Conservation (phyloP, 495 filamentous ascomycete genomes). For the Choiromyces venosus region DNA sequence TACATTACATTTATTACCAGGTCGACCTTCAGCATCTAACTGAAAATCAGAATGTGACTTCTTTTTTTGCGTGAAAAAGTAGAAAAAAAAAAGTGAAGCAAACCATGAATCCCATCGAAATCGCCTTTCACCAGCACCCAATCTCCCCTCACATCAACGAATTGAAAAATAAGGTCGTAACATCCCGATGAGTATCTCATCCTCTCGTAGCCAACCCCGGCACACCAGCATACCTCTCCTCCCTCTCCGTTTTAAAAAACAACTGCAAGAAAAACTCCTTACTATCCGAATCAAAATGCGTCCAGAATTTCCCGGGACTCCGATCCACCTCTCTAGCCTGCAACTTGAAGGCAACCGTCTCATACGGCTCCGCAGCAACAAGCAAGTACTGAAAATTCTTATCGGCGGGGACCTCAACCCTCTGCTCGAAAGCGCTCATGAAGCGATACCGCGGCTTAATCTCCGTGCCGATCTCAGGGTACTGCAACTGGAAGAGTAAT, state of each 20-base stretch:
- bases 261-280: constrained; percentile 99
- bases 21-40: neutral
- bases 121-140: neutral
- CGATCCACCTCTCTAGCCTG: constrained; percentile 92
- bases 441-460: constrained; percentile 79
- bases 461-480: constrained; percentile 77
- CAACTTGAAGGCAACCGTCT: constrained; percentile 93
- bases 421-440: constrained; percentile 97
- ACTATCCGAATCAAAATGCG: constrained; percentile 89
- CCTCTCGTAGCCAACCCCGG: constrained; percentile 69
- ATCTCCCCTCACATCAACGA: neutral
- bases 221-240: constrained; percentile 90
- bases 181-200: neutral
- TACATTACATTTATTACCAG: neutral
- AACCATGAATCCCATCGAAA: neutral
- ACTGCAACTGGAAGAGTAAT: constrained; percentile 89
- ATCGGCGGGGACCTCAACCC: constrained; percentile 90
- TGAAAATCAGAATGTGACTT: neutral
- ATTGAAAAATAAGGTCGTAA: neutral
- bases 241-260: constrained; percentile 97
- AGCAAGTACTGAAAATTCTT: constrained; percentile 90
- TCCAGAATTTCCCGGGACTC: constrained; percentile 78
- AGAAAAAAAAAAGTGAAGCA: neutral
- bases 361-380: constrained; percentile 94
- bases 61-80: neutral